Conservation (phyloP, 805 yeast species). For the Wickerhamomyces strasburgensis region DNA sequence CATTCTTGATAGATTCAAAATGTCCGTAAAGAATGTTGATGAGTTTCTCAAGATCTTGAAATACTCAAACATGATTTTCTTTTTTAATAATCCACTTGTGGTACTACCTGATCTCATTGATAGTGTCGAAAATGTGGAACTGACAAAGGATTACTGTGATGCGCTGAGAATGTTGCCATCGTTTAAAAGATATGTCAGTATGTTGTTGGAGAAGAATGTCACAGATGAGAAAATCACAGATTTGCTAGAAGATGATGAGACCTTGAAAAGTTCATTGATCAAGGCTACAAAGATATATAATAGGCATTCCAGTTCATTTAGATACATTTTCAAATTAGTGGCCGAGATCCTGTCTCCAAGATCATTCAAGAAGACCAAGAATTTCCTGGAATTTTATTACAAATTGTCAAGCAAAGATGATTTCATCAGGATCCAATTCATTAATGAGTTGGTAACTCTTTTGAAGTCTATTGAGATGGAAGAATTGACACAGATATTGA, state of each 20-base stretch:
- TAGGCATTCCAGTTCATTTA: constrained; percentile 15
- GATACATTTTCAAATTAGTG: constrained; percentile 15
- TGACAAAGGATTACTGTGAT: constrained; percentile 13
- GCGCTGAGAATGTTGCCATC: constrained; percentile 34
- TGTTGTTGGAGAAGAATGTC: constrained; percentile 6
- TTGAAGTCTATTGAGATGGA: constrained; percentile 9
- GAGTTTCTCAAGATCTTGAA: constrained; percentile 22
- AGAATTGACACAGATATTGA: constrained; percentile 7
- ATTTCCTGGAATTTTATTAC: constrained; percentile 19
- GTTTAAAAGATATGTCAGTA: constrained; percentile 23
- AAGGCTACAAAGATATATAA: constrained; percentile 17
- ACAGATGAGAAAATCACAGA: constrained; percentile 5
- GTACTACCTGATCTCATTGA: constrained; percentile 9
- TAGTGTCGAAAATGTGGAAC: background rate
- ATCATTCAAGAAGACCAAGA: constrained; percentile 12
- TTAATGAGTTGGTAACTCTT: constrained; percentile 20
- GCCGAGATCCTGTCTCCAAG: constrained; percentile 15
- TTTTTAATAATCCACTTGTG: constrained; percentile 21
- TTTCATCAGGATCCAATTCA: constrained; percentile 19
- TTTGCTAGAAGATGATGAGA: constrained; percentile 20
- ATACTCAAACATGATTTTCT: constrained; percentile 23
- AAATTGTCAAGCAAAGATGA: constrained; percentile 21
- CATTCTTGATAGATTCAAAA: constrained; percentile 19
- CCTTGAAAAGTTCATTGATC: constrained; percentile 11
- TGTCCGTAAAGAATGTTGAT: constrained; percentile 21